phyloP scores from a whole-genome alignment of 331 rosid species.

The Rhamnella rubrinervis region DNA sequence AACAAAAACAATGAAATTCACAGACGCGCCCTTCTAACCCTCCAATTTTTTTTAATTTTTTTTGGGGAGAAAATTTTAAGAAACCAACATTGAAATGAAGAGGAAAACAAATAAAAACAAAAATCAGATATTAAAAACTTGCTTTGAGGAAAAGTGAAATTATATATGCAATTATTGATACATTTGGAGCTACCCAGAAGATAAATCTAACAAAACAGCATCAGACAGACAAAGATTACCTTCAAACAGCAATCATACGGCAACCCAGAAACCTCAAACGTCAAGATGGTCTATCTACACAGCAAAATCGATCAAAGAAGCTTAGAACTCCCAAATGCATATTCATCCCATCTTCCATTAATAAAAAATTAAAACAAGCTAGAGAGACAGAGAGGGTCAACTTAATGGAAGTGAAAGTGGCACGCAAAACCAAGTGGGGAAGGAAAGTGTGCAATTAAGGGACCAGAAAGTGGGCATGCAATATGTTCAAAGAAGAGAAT shows the following conservation, averaged over 20 bases:
- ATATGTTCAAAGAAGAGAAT: conserved; percentile 19
- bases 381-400: conserved; percentile 21
- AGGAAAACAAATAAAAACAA: conserved; percentile 5
- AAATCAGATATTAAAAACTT: conserved; percentile 16
- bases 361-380: conserved; percentile 5
- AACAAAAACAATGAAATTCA: background rate
- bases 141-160: background rate
- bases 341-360: conserved; percentile 20
- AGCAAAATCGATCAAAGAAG: conserved; percentile 29
- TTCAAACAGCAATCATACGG: conserved; percentile 15
- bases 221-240: conserved; percentile 9
- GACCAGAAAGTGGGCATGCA: conserved; percentile 25
- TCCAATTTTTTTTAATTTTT: too few species aligned
- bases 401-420: conserved; percentile 10
- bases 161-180: conserved; percentile 2
- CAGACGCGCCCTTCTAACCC: too few species aligned
- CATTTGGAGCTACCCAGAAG: conserved; percentile 24
- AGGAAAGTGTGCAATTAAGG: conserved; percentile 13
- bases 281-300: conserved; percentile 20
- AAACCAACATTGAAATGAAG: background rate
- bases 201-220: conserved; percentile 22
- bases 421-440: conserved; percentile 18
- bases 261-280: conserved; percentile 28
- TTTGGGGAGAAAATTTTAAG: background rate
- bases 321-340: conserved; percentile 33